phyloP scores from a whole-genome alignment of 1,139 yeast species.

The Trichomonascaceae sp. region DNA sequence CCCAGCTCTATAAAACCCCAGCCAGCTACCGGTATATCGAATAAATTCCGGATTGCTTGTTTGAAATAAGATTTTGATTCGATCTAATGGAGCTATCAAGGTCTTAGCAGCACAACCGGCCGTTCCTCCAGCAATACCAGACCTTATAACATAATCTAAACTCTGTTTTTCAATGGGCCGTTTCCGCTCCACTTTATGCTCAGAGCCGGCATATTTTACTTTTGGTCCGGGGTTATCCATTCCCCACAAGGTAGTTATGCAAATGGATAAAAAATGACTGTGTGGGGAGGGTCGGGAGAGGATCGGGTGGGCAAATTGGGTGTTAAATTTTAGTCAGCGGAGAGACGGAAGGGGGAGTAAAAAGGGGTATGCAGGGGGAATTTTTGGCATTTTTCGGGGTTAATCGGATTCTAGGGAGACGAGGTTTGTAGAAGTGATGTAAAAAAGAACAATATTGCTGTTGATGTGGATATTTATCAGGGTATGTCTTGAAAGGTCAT shows the following conservation, averaged over 20 bases:
- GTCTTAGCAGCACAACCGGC: conserved; percentile 97
- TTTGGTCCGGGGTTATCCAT: background rate
- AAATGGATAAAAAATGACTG: background rate
- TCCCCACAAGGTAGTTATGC: background rate
- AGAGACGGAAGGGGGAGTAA: background rate
- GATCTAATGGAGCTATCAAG: conserved; percentile 87
- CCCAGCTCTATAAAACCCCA: conserved; percentile 72
- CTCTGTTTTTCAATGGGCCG: conserved; percentile 56
- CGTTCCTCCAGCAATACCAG: conserved; percentile 91
- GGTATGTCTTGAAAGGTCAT: too few relatives aligned
- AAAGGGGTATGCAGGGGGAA: background rate
- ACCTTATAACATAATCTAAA: conserved; percentile 67
- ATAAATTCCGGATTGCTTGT: conserved; percentile 87
- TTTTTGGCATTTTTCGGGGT: background rate
- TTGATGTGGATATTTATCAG: background rate
- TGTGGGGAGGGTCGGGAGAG: background rate
- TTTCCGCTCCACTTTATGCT: background rate
- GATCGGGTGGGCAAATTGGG: background rate
- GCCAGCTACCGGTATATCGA: conserved; percentile 71
- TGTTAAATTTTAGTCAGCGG: background rate
- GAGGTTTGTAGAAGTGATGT: background rate
- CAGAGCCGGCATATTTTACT: background rate
- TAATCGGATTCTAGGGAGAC: too few relatives aligned
- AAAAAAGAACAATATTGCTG: background rate
- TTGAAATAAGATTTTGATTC: conserved; percentile 91